These are phyloP conservation scores for Dichotomocladium elegans DNA, from an alignment of 371 early-diverging fungal species.

Conservation along the genomic window DNA sequence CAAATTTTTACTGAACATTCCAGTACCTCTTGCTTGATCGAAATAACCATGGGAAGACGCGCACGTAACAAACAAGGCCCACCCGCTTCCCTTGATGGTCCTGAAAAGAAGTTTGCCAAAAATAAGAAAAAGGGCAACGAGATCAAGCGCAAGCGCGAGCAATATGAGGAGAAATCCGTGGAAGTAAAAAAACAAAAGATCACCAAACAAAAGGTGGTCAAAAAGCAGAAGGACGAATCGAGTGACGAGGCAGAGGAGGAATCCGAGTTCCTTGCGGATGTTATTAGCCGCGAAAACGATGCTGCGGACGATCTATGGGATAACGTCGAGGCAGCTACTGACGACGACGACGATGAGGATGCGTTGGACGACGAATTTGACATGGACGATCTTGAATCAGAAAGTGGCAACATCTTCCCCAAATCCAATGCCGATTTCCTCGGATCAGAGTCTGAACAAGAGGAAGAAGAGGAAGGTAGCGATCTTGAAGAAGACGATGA, in stretches of 20 bases:
- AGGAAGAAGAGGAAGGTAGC: conserved; percentile 24
- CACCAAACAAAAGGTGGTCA: conserved; percentile 27
- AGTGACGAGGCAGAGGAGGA: conserved; percentile 23
- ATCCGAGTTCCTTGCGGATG: conserved; percentile 4
- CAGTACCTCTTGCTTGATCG: too few species aligned
- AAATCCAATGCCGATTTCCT: conserved; percentile 52
- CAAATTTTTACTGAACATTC: too few species aligned
- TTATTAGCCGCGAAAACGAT: neutral
- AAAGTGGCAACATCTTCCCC: conserved; percentile 42
- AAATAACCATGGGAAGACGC: conserved; percentile 20
- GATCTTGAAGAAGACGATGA: conserved; percentile 20
- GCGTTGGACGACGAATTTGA: conserved; percentile 33
- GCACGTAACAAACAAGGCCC: conserved; percentile 22
- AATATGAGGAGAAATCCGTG: conserved; percentile 33
- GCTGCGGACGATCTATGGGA: conserved; percentile 40
- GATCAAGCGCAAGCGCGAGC: conserved; percentile 14
- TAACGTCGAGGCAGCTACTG: conserved; percentile 48
- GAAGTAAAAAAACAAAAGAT: conserved; percentile 35
- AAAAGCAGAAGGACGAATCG: conserved; percentile 21
- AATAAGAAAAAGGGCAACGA: conserved; percentile 9
- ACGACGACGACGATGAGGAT: conserved; percentile 44
- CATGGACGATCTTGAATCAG: conserved; percentile 17
- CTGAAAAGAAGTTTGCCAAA: conserved; percentile 4
- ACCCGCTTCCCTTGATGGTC: conserved; percentile 16
- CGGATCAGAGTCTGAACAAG: conserved; percentile 51